These are phyloP conservation scores for Salvia hispanica DNA, from an alignment of 257 asterid species.

Conservation along the genomic window DNA sequence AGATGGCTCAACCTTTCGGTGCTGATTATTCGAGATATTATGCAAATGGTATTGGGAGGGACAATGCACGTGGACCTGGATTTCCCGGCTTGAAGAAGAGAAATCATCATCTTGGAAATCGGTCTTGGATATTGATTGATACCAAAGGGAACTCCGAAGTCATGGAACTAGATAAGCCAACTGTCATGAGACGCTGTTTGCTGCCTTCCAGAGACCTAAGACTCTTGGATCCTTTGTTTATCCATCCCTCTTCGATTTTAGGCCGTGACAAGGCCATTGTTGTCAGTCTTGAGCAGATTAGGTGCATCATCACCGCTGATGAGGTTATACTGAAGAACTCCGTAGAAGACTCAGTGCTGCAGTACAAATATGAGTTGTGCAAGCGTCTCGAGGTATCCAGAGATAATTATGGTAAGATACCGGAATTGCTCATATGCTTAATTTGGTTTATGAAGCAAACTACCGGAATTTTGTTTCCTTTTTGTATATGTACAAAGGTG, in stretches of 20 bases:
- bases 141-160: constrained; percentile 73
- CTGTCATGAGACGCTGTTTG: constrained; percentile 85
- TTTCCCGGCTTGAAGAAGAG: constrained; percentile 83
- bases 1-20: constrained; percentile 57
- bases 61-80: constrained; percentile 43
- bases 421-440: constrained; percentile 10
- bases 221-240: constrained; percentile 92
- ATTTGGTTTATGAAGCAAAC: not conserved
- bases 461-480: not conserved
- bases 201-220: constrained; percentile 98
- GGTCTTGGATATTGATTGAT: constrained; percentile 94
- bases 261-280: constrained; percentile 98
- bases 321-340: constrained; percentile 96
- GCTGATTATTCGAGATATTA: constrained; percentile 42
- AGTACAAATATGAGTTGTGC: constrained; percentile 80
- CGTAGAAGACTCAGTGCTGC: constrained; percentile 74
- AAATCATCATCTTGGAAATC: constrained; percentile 77
- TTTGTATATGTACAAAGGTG: not conserved
- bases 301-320: constrained; percentile 95
- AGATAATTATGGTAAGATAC: constrained; percentile 73
- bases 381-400: constrained; percentile 80
- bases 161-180: constrained; percentile 80
- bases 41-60: constrained; percentile 40
- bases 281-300: constrained; percentile 88
- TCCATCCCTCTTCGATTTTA: constrained; percentile 83